Evolutionary conservation across 805 yeast species (phyloP).

Genomic region (Zygotorulaspora florentina): DNA sequence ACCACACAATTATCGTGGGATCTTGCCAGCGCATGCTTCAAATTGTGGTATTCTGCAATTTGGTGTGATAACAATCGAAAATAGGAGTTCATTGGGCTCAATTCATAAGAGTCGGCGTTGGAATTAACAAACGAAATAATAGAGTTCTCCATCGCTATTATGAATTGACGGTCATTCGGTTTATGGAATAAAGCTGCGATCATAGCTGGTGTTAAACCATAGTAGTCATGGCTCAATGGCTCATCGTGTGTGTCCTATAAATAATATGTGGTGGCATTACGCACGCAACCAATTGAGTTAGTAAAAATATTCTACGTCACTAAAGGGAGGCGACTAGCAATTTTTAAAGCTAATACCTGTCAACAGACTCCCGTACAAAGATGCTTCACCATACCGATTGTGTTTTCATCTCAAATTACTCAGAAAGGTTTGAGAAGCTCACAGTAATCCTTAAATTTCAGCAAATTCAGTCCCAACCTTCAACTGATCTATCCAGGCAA

Average conservation of each 20-base stretch:
- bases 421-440: too few species aligned
- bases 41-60: conserved; percentile 59
- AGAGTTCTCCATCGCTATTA: conserved; percentile 46
- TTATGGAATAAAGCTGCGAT: conserved; percentile 39
- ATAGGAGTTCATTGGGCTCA: conserved; percentile 62
- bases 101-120: conserved; percentile 38
- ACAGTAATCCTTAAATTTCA: too few species aligned
- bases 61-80: conserved; percentile 65
- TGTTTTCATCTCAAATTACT: too few species aligned
- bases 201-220: conserved; percentile 33
- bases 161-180: conserved; percentile 46
- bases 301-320: neutral
- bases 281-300: neutral
- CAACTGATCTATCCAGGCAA: too few species aligned
- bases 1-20: conserved; percentile 46
- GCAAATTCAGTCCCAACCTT: too few species aligned
- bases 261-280: neutral
- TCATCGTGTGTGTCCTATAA: neutral
- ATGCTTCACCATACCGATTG: too few species aligned
- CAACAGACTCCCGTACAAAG: too few species aligned
- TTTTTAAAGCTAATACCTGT: too few species aligned
- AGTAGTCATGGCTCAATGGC: conserved; percentile 1
- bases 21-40: conserved; percentile 53
- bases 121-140: conserved; percentile 44
- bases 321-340: neutral